Evolutionary conservation across 2,329 filamentous ascomycete genomes (phyloP).

Genomic region (Aspergillus eucalypticola): DNA sequence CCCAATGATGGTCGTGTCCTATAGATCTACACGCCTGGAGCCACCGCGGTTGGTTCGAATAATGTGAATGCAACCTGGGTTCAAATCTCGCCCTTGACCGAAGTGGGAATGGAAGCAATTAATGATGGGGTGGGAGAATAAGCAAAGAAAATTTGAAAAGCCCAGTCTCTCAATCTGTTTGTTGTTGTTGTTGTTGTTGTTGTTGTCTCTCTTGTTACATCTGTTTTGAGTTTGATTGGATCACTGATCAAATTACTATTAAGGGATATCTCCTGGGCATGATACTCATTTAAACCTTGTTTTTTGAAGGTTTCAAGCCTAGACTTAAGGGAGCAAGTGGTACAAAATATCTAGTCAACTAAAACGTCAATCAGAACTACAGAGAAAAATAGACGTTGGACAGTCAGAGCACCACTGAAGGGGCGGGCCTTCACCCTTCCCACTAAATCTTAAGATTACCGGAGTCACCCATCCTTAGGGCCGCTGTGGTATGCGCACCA

Average conservation of each 20-base stretch:
- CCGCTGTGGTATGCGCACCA: neutral
- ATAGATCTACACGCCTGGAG: slow-evolving; percentile 3
- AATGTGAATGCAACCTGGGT: neutral
- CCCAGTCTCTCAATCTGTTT: too few relatives aligned
- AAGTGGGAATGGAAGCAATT: neutral
- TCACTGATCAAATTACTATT: neutral
- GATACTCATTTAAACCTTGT: neutral
- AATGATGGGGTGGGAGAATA: neutral
- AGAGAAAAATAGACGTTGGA: too few relatives aligned
- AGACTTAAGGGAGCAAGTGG: neutral
- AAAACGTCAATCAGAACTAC: too few relatives aligned
- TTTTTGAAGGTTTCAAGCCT: neutral
- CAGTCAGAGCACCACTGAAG: too few relatives aligned
- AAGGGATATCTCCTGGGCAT: too few relatives aligned
- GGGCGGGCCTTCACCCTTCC: too few relatives aligned
- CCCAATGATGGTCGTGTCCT: neutral
- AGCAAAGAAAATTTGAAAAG: neutral
- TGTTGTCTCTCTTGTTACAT: neutral
- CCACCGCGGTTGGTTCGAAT: neutral
- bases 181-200: too few relatives aligned
- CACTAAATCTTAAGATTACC: too few relatives aligned
- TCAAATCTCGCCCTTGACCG: neutral
- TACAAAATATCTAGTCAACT: too few relatives aligned
- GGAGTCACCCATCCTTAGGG: neutral
- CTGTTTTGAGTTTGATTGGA: neutral